Evolutionary conservation across 495 filamentous ascomycete species (phyloP), one percentile per base, ranked within the genome.

Genomic region (Xylona heveae): DNA sequence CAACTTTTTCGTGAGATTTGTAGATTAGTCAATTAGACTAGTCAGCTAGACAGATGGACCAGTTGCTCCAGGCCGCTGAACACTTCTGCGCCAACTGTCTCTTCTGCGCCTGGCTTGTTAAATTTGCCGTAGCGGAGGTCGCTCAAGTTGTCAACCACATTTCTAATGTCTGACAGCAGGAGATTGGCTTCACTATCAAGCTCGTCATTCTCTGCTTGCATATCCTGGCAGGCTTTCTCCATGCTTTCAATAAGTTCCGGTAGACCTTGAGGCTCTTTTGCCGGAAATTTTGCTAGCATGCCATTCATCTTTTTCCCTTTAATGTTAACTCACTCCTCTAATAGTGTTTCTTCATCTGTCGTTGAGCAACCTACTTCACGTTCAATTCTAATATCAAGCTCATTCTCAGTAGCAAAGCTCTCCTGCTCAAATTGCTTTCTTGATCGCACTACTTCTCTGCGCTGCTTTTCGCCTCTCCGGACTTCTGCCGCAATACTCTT

Each of bases 101-200:
- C 62, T 16, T 59, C 53, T 3, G 67, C 53, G 17, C 66, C 58
- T 20, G 58, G 50, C 37, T 71, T 76, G 36, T 63, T 57, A 38
- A 82, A 61, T 33, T 71, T 74, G 22, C 81, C 79, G 43, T 85
- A 88, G 27, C 78, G 72, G 18, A 90, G 61, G 45, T 88, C 80
- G 45, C 79, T 85, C 54, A 91, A 49, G 28, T 68, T 66, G 18
- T 71, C 72, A 20, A 82, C 64, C 1, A 63, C 72, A 20, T 60
- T 54, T 35, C 61, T 59, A 27, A 83, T 61, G 22, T 71, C 61
- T 6, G 61, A 56, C 19, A 82, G 47, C 8, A 82, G 52, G 2
- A 40, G 38, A 0, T 64, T 56, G 21, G 76, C 68, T 38, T 85
- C 71, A 31, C 61, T 46, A 39, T 81, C 74, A 18, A 80, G 50